These are phyloP conservation scores for Oryza brachyantha DNA, from an alignment of 176 grass and related monocot genomes.

Conservation along the genomic window DNA sequence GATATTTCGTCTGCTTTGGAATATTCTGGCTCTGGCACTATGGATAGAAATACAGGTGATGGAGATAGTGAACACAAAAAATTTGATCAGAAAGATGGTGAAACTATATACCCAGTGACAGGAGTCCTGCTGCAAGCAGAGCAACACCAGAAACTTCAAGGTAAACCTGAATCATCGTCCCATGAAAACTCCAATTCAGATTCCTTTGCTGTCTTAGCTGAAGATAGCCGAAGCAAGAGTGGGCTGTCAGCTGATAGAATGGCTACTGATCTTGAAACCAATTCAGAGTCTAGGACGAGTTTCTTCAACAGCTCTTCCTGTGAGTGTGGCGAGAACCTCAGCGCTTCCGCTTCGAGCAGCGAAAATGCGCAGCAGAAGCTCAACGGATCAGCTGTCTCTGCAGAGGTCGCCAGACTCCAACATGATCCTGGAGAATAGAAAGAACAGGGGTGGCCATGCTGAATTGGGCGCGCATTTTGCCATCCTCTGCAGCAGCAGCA, in stretches of 20 bases:
- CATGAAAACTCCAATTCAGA: slow-evolving; percentile 28
- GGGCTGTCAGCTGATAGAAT: neutral
- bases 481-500: neutral
- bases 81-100: neutral
- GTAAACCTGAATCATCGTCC: neutral
- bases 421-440: slow-evolving; percentile 34
- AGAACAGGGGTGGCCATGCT: neutral
- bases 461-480: neutral
- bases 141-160: neutral
- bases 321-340: neutral
- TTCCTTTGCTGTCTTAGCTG: slow-evolving; percentile 8
- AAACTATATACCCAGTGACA: neutral
- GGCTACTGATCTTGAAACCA: slow-evolving; percentile 16
- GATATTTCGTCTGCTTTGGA: slow-evolving; percentile 30
- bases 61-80: slow-evolving; percentile 9
- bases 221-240: slow-evolving; percentile 3
- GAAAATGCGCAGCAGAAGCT: neutral
- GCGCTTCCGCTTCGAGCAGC: neutral
- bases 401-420: slow-evolving; percentile 20
- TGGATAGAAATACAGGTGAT: neutral
- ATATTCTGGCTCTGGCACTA: neutral
- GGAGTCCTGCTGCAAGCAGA: slow-evolving; percentile 3
- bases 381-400: neutral
- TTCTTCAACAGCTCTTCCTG: slow-evolving; percentile 24
- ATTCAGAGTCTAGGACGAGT: slow-evolving; percentile 20